Evolutionary conservation across 345 rosid species (phyloP), one percentile per base, ranked within the genome.

Genomic region (Gossypium thurberi): DNA sequence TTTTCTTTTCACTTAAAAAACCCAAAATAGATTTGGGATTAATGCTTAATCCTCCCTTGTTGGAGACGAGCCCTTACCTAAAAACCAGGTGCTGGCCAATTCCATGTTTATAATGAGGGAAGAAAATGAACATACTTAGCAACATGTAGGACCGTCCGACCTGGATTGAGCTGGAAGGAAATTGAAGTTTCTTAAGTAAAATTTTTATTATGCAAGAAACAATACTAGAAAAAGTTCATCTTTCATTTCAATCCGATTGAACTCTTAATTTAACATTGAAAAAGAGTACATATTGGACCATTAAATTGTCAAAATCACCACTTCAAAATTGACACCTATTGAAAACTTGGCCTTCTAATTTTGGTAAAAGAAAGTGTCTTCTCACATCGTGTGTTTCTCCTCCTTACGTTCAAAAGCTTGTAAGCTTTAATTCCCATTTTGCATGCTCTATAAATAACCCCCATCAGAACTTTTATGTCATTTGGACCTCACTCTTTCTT

Each of bases 291-390:
- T 10, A 11, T 40, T 18, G 6, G 50, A 10, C 15, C 21, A 40
- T 40, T 64, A 40, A 3, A 64, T n/a, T 6, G 7, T 44, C 15
- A 15, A 44, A 10, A 33, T n/a, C 28, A 43, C 47, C 65, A 28
- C 13, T 13, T 0, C 28, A 18, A 44, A 40, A 51, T 0, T 10
- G 78, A 80, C 76, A 74, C 48, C 46, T 40, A 42, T 44, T 26
- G 2, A 21, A 65, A 65, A 9, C 25, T 72, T 75, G 47, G 73
- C 43, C 44, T 72, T 62, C 51, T 70, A 71, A 75, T 68, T 78
- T 23, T 61, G 10, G 75, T 18, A 57, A 76, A 5, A n/a, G 12
- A 7, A 62, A 51, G 75, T 50, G 62, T 55, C 73, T 42, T 23
- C 4, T 52, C 65, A 15, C 7, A 60, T 26, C 21, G 10, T 63